Evolutionary conservation across 441 rosid species (phyloP).

Genomic region (Syzygium syzygioides): DNA sequence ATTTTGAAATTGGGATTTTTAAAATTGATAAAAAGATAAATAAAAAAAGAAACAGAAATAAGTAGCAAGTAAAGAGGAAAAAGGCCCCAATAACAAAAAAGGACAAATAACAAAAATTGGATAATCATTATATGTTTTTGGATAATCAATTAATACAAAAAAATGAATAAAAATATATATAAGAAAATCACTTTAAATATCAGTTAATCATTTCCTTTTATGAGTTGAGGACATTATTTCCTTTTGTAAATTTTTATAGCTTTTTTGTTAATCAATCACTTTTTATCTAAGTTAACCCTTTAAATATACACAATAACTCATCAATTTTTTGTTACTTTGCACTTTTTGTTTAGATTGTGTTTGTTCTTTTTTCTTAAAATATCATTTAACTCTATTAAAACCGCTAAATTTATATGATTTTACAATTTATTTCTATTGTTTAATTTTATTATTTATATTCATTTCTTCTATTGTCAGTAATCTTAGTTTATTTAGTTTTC

Average conservation of each 20-base stretch:
- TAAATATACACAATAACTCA: neutral
- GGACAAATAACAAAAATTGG: neutral
- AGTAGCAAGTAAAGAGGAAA: neutral
- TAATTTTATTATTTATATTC: neutral
- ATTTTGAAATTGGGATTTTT: neutral
- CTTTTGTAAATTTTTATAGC: neutral
- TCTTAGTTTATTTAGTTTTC: neutral
- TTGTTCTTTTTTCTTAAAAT: neutral
- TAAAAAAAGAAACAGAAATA: neutral
- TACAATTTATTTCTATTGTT: neutral
- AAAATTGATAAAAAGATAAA: neutral
- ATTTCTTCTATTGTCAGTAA: neutral
- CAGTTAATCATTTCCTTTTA: neutral
- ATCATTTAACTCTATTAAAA: too few relatives aligned
- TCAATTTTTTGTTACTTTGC: neutral
- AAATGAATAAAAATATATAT: too few relatives aligned
- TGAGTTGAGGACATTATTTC: neutral
- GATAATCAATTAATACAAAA: neutral
- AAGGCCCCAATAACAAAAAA: neutral
- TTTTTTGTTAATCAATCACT: neutral
- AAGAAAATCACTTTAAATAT: neutral
- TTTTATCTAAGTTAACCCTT: neutral
- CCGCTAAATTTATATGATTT: neutral
- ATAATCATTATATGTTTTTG: neutral
- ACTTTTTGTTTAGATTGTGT: neutral